Evolutionary conservation across 2,329 filamentous ascomycete species (phyloP).

Genomic region (Monilinia fructicola): DNA sequence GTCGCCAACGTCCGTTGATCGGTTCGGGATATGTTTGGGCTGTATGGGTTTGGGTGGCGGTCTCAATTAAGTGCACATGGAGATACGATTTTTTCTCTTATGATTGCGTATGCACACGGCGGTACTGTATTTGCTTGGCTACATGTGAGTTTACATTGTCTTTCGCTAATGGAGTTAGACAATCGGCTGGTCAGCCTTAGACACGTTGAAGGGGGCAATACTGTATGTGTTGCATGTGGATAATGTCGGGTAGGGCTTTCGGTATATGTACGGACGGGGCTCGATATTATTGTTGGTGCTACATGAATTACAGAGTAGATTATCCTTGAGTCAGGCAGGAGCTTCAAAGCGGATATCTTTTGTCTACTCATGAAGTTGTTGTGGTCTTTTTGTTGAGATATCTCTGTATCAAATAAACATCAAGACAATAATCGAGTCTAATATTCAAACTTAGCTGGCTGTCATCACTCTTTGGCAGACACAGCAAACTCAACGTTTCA

Average conservation of each 20-base stretch:
- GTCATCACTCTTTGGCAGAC: neutral
- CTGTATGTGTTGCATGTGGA: slow-evolving; percentile 9
- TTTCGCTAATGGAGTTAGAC: neutral
- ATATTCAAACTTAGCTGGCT: neutral
- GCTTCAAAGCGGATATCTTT: neutral
- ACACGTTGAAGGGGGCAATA: slow-evolving; percentile 6
- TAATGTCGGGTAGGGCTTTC: slow-evolving; percentile 23
- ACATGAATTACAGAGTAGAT: neutral
- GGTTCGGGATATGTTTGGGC: neutral
- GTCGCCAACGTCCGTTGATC: slow-evolving; percentile 16
- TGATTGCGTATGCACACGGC: slow-evolving; percentile 9
- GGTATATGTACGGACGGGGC: slow-evolving; percentile 10
- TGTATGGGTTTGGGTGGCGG: neutral
- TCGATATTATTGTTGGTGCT: neutral
- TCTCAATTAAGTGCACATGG: neutral
- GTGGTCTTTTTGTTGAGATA: neutral
- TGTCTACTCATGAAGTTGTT: neutral
- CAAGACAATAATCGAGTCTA: neutral
- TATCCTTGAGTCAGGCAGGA: slow-evolving; percentile 12
- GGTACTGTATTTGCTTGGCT: neutral
- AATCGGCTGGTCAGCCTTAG: slow-evolving; percentile 17
- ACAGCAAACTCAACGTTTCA: neutral
- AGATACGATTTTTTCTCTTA: neutral
- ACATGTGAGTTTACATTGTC: neutral
- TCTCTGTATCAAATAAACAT: neutral